Evolutionary conservation across 371 early-diverging fungal genomes (phyloP), one percentile per base, ranked within the genome.

Genomic region (Dichotomocladium elegans): DNA sequence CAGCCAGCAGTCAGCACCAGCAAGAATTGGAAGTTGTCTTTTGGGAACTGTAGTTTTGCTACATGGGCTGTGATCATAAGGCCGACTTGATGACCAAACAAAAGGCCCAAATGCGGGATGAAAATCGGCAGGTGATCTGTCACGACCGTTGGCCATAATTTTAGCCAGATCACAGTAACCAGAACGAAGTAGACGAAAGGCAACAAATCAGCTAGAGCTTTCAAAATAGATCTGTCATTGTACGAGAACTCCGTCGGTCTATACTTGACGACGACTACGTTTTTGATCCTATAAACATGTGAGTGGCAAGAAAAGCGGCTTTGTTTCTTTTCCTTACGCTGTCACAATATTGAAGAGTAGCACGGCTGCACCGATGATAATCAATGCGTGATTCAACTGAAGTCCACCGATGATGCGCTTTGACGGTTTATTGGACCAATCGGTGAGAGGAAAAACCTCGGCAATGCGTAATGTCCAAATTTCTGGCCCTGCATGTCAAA

Each of bases 41-140:
- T 77, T 6, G 94, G 94, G 77, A 90, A 95, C 6, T 76, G 70
- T 30, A 83, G 74, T 30, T 91, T 86, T 6, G 91, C 82, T 11
- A 95, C 93, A 63, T 95, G 94, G 15, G 91, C 87, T 4, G 90
- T 79, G 54, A 95, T 92, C 72, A 95, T 92, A 31, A 79, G 66
- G 21, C 89, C 87, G 43, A 92, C 92, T 42, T 88, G 88, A 63
- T 91, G 86, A 43, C 91, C 93, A 68, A 95, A 93, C 25, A 86
- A 79, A 25, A 90, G 72, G 2, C 92, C 92, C 27, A 83, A 60
- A 48, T 88, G 83, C 24, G 84, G 55, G 29, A 84, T 70, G 61
- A 90, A 90, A 7, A 81, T 67, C 3, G 89, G 77, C 51, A 88
- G 54, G 63, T 91, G 85, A 54, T 81, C 68, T 53, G 56, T 41